Base-by-base conservation (phyloP, 495 filamentous ascomycete genomes). In the Penicillium samsonianum region DNA sequence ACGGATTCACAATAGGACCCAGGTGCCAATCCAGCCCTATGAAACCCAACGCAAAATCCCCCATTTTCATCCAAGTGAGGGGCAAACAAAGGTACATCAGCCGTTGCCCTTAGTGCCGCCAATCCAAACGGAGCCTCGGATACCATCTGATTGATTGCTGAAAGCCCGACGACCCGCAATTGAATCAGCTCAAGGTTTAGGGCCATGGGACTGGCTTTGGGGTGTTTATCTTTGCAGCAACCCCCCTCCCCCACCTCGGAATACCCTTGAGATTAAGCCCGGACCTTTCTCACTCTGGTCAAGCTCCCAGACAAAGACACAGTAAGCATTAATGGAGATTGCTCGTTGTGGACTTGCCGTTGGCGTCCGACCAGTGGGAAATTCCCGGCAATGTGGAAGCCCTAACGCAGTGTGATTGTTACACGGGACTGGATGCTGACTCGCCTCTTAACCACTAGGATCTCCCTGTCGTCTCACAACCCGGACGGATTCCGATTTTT, bases 331-430 rank as follows among this genome's bases (percentile, higher is more conserved):
- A 12, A 33, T 33, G 4, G 30, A 57, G 61, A 64, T 59, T 59
- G 41, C 51, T 11, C 51, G 12, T 50, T 37, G 35, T 19, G 23
- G 54, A 17, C 30, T 33, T 42, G 33, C 43, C 38, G 57, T 65
- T 65, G 61, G 58, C 16, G 45, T 55, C 38, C 42, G 55, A 25
- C 41, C 33, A 37, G 47, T 44, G 45, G 47, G 50, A 50, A 53
- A 26, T 40, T 51, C 41, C 61, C 63, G 57, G 50, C 47, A 51
- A 60, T 55, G 53, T 41, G 60, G 37, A 62, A 68, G 63, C 65
- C 65, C 65, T 68, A 68, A 68, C 47, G 60, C 63, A 63, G 58
- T 64, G 63, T 64, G 60, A 62, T 68, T 64, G 66, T 68, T 68
- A 67, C 66, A 66, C 66, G 52, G 57, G 54, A 59, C 58, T 56